Base-by-base conservation (phyloP, 2,329 filamentous ascomycete species). In the Apiospora sp. region DNA sequence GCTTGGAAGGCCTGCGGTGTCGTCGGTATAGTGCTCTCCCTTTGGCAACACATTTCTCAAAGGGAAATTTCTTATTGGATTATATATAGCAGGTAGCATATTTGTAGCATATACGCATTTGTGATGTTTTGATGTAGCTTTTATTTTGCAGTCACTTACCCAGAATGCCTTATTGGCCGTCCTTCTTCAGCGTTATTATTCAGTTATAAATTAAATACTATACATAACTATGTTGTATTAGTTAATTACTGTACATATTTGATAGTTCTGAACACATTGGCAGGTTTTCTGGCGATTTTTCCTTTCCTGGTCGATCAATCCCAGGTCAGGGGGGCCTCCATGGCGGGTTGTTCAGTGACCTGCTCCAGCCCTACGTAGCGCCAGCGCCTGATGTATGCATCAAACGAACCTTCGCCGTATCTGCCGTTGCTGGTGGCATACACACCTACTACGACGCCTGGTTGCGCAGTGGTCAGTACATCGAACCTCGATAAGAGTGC, bases 1-100 rank as follows among this genome's bases (percentile, higher is more conserved):
- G 1, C 46, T 79, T 16, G 78, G 78, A 1, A 64, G 70, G n/a
- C 41, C 67, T n/a, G 34, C 30, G 22, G 0, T 19, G 19, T 22
- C 54, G 16, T 37, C 30, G 30, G 37, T 34, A 61, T 61, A 61
- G 16, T n/a, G 16, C 12, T 27, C 12, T 27, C 1, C 24, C 4
- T 27, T 54, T 5, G 13, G 3, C 5, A 6, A 13, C 24, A 16
- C 16, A 13, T 61, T 61, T 13, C 7, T 41, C 7, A 8, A 12
- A 27, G n/a, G 8, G 10, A 3, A 12, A 4, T 12, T 27, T 51
- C n/a, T 10, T 4, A 10, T 41, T 41, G 37, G 37, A 41, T 41
- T 10, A 41, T 41, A 10, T 41, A 41, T 41, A 41, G 37, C 22
- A 37, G 30, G 54, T 61, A 61, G 30, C 27, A 49, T 22, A 2